Base-by-base conservation (phyloP, 768 basidiomycete species). In the Sporobolomyces pararoseus region DNA sequence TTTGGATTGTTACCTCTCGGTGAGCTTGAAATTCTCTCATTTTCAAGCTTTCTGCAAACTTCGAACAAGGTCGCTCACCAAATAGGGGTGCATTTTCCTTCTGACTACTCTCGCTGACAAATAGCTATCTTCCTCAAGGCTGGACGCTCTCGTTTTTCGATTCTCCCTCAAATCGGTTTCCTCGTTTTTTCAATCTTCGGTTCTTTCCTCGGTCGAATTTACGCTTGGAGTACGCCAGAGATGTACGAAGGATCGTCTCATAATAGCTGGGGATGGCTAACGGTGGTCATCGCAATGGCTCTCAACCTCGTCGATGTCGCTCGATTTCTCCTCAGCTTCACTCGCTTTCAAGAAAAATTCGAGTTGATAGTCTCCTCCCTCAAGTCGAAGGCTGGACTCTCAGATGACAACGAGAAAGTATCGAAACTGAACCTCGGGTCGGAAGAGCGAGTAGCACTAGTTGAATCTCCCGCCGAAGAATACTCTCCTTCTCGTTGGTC, bases 1-100 rank as follows among this genome's bases (percentile, higher is more conserved):
- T 92, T 96, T 76, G 84, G 86, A 19, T 85, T 86, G 17, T 83
- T 96, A 27, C 94, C 93, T 27, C 83, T 87, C 51, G 86, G 92
- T 93, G 78, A 76, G 86, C 78, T 42, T 44, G 37, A 7, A 19
- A 14, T n/a, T 42, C n/a, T 49, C 13, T 39, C 34, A n/a, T 35
- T 32, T 49, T 16, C 6, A 25, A n/a, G n/a, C n/a, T n/a, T n/a
- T n/a, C n/a, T n/a, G 39, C 39, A 42, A 42, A 9, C 39, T 17
- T 42, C 10, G 9, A 42, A 42, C 9, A 42, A 42, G 39, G n/a
- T n/a, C 27, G 27, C 39, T 47, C 23, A 47, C 27, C 6, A 9
- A n/a, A 42, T 42, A 17, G 10, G 9, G 39, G 17, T 42, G 39
- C 25, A n/a, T 27, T 14, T 29, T 12, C 14, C 21, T 17, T 29